A percentile compares a stretch with the other conserved stretches of the same genome.
Conservation (phyloP, 2,329 filamentous ascomycete species). For the Furcasterigmium furcatum region DNA sequence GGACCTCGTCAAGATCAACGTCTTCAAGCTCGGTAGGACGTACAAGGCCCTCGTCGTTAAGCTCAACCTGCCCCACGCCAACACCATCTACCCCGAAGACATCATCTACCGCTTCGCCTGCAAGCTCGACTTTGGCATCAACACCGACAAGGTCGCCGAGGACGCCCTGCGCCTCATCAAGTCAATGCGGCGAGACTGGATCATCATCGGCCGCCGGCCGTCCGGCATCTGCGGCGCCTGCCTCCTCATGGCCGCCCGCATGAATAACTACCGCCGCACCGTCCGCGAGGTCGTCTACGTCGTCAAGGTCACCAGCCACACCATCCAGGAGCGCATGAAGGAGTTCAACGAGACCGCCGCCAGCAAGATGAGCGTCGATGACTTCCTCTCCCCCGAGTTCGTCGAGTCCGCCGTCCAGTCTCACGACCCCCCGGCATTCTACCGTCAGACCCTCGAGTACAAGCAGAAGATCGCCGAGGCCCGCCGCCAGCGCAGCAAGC, state of each 20-base stretch:
- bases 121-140: slow-evolving; percentile 84
- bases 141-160: slow-evolving; percentile 79
- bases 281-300: slow-evolving; percentile 96
- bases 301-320: slow-evolving; percentile 92
- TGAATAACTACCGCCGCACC: slow-evolving; percentile 96
- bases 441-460: slow-evolving; percentile 60
- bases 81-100: slow-evolving; percentile 69
- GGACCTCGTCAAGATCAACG: slow-evolving; percentile 78
- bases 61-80: slow-evolving; percentile 59
- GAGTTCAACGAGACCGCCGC: slow-evolving; percentile 89
- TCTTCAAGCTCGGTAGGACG: slow-evolving; percentile 85
- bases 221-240: slow-evolving; percentile 94
- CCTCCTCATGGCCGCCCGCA: slow-evolving; percentile 89
- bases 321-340: slow-evolving; percentile 84
- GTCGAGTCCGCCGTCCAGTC: slow-evolving; percentile 58
- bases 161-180: slow-evolving; percentile 85
- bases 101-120: slow-evolving; percentile 88
- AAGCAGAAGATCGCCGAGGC: slow-evolving; percentile 49
- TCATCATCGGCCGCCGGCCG: slow-evolving; percentile 88
- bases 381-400: slow-evolving; percentile 72
- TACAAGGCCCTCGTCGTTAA: slow-evolving; percentile 81
- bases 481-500: slow-evolving; percentile 45
- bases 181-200: slow-evolving; percentile 97
- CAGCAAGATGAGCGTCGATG: slow-evolving; percentile 79
- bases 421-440: slow-evolving; percentile 82